phyloP scores from a whole-genome alignment of 306 rosid genomes.

The Prunus davidiana region DNA sequence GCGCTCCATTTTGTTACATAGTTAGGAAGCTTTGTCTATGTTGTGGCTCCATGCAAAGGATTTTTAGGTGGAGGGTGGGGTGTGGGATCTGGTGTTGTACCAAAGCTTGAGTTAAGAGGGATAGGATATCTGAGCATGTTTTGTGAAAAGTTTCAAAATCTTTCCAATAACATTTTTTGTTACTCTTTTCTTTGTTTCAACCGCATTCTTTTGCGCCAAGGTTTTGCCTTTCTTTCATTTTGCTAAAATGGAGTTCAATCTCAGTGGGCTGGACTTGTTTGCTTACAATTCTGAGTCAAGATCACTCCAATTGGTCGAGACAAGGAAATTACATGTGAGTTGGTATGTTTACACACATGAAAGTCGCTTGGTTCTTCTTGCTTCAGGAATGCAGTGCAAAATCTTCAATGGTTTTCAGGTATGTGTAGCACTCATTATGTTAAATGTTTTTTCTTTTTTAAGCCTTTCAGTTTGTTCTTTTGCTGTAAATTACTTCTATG shows the following conservation, averaged over 20 bases:
- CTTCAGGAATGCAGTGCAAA: constrained; percentile 99
- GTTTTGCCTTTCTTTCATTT: neutral
- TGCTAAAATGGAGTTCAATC: constrained; percentile 26
- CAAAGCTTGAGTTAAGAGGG: constrained; percentile 1
- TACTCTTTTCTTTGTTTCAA: neutral
- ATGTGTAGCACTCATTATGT: constrained; percentile 16
- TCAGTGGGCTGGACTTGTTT: constrained; percentile 94
- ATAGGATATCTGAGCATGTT: neutral
- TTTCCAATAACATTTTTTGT: neutral
- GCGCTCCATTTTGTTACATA: neutral
- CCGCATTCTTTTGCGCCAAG: neutral
- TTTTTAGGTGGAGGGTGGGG: neutral
- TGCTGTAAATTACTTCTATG: constrained; percentile 1
- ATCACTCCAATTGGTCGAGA: constrained; percentile 77
- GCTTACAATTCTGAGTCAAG: constrained; percentile 60
- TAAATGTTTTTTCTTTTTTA: neutral
- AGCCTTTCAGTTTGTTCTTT: neutral
- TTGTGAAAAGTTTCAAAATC: neutral
- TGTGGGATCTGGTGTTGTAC: neutral
- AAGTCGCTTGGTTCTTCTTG: constrained; percentile 97
- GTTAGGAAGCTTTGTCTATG: neutral
- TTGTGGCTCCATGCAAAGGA: neutral
- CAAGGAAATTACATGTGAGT: constrained; percentile 78
- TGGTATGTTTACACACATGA: constrained; percentile 96
- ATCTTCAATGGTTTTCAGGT: constrained; percentile 97